Base-by-base conservation (phyloP, 345 rosid genomes). In the Aquilaria malaccensis region DNA sequence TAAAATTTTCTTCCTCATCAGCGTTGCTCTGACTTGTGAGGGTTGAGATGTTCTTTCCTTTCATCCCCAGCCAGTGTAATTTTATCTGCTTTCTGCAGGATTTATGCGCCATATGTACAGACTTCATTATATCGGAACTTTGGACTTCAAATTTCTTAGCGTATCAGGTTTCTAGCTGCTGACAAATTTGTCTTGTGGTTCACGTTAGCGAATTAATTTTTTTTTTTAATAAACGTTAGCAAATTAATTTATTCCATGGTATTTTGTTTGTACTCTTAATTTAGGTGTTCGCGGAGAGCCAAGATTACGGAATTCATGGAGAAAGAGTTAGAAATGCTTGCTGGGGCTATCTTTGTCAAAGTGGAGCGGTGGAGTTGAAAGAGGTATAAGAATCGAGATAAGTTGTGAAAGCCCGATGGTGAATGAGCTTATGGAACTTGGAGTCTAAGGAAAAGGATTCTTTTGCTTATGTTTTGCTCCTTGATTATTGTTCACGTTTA, bases 301-400 rank as follows among this genome's bases (percentile, higher is more conserved):
- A 93, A 83, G 98, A 93, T 72, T 93, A 93, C 67, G 98, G 97
- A 15, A 68, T 80, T 59, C 94, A 93, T 77, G 98, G 98, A 72
- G 98, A 93, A 68, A 89, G 97, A 62, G 98, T 93, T 30, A 87
- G 93, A 72, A 87, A 78, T 74, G 98, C 96, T 62, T 93, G 98
- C 60, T 93, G 98, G 98, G 96, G 97, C 49, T 93, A 84, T 77
- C 97, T 93, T 74, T 93, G 98, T 77, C 98, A 89, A 80, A 87
- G 94, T 72, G 97, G 98, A 68, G 83, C 88, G 46, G 66, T 77
- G 80, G 98, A 93, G 68, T 74, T 93, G 80, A 87, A 89, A 81
- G 94, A 84, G 96, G 96, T 87, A 71, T 64, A 5, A 4, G 7
- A 37, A 37, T 9, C 5, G 7, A 37, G 43, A 37, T 37, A 37